These are phyloP conservation scores for Primulina huaijiensis DNA, from an alignment of 257 asterid genomes.

Conservation along the genomic window DNA sequence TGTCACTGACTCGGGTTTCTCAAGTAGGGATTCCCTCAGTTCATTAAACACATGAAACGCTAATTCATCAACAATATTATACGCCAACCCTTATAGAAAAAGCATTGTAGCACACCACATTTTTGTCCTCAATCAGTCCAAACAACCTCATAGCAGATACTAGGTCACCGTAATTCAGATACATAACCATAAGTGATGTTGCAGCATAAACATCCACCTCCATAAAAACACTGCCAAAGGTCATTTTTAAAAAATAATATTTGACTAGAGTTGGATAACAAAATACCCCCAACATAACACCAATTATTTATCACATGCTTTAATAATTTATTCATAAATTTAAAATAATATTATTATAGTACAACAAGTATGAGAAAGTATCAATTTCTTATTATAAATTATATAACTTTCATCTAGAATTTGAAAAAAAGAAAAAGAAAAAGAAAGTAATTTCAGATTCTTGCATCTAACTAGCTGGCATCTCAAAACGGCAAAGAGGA, in stretches of 20 bases:
- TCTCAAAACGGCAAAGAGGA: too few relatives aligned
- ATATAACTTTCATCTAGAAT: conserved; percentile 28
- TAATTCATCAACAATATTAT: conserved; percentile 43
- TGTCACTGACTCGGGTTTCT: conserved; percentile 51
- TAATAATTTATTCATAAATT: too few relatives aligned
- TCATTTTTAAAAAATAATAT: conserved; percentile 58
- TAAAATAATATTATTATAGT: too few relatives aligned
- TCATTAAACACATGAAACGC: conserved; percentile 59
- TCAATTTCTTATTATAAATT: conserved; percentile 18
- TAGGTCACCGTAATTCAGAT: conserved; percentile 47
- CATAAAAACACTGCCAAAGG: conserved; percentile 69
- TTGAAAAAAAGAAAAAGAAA: too few relatives aligned
- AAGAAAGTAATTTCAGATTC: too few relatives aligned
- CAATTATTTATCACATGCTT: too few relatives aligned
- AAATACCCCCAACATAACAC: conserved; percentile 45
- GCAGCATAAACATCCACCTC: conserved; percentile 53
- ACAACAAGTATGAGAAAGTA: too few relatives aligned
- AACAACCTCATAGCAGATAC: conserved; percentile 56
- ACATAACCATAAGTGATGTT: conserved; percentile 72
- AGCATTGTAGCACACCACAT: conserved; percentile 70
- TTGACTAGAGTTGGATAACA: conserved; percentile 39
- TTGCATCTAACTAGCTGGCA: too few relatives aligned
- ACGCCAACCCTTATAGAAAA: conserved; percentile 64
- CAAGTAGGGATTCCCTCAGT: conserved; percentile 44
- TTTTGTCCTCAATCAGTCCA: conserved; percentile 41